Percentiles rank a stretch among this genome's conserved stretches.
Conservation (phyloP, 345 rosid species). For the Citrus maxima region DNA sequence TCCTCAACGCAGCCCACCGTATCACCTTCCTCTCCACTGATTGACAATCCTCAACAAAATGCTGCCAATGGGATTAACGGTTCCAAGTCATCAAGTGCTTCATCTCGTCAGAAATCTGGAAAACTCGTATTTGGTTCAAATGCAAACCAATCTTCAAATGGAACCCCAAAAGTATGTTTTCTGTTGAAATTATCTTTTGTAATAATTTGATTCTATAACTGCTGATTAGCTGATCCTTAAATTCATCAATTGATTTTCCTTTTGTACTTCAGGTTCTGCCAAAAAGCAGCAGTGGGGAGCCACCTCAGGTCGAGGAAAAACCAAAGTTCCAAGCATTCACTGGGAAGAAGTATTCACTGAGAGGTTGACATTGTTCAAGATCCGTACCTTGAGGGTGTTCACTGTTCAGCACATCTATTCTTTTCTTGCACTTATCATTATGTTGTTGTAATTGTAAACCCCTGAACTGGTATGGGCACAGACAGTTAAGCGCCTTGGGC, state of each 20-base stretch:
- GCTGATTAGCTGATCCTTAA: not conserved
- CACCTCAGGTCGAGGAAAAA: constrained; percentile 29
- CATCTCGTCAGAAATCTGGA: constrained; percentile 33
- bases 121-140: constrained; percentile 55
- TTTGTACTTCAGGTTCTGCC: constrained; percentile 26
- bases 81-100: constrained; percentile 25
- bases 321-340: constrained; percentile 57
- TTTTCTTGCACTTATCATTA: not conserved
- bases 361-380: constrained; percentile 18
- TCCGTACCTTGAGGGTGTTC: not conserved
- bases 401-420: not conserved
- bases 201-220: not conserved
- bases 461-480: not conserved
- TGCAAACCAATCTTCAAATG: constrained; percentile 24
- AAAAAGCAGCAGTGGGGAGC: constrained; percentile 31
- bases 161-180: constrained; percentile 31
- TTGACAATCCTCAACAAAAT: constrained; percentile 18
- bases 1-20: constrained; percentile 20
- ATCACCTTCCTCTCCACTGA: constrained; percentile 7
- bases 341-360: constrained; percentile 63
- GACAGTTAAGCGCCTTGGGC: not conserved
- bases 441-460: no score
- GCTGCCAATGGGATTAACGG: constrained; percentile 17
- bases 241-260: constrained; percentile 6
- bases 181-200: not conserved